Conservation (phyloP, 768 basidiomycete genomes). For the Fistulinella prunicolor region DNA sequence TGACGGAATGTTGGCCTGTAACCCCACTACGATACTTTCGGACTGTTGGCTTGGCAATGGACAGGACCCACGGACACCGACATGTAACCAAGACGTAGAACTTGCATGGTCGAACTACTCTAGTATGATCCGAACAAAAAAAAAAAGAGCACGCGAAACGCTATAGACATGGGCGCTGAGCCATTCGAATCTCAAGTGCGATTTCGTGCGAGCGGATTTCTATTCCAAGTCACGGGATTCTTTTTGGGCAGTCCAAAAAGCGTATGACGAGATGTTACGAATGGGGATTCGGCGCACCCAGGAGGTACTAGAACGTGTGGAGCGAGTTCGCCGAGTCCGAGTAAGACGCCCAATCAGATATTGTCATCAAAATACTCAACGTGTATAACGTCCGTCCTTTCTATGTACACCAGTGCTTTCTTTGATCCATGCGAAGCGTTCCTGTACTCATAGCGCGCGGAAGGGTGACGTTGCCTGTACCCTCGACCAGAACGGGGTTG, state of each 20-base stretch:
- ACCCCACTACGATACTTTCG: conserved; percentile 14
- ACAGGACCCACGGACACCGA: conserved; percentile 23
- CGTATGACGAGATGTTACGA: conserved; percentile 21
- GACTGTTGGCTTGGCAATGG: conserved; percentile 27
- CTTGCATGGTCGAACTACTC: conserved; percentile 3
- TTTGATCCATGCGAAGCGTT: conserved; percentile 28
- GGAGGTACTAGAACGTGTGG: not conserved
- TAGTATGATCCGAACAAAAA: conserved; percentile 16
- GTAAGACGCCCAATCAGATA: conserved; percentile 16
- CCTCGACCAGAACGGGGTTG: conserved; percentile 14
- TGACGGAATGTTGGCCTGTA: conserved; percentile 16
- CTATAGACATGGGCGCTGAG: conserved; percentile 13
- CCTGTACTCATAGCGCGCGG: conserved; percentile 14
- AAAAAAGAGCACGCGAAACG: conserved; percentile 20
- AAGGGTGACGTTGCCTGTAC: conserved; percentile 21
- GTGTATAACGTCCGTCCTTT: conserved; percentile 22
- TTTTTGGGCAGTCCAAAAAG: conserved; percentile 14
- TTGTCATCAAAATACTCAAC: conserved; percentile 21
- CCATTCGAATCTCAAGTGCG: conserved; percentile 26
- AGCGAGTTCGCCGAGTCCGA: conserved; percentile 23
- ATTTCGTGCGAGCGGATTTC: conserved; percentile 19
- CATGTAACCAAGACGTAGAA: conserved; percentile 12
- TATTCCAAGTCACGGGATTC: conserved; percentile 23
- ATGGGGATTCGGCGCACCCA: conserved; percentile 26
- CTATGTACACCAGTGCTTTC: conserved; percentile 13